These are phyloP conservation scores for Boletus subcaerulescens DNA, from an alignment of 768 basidiomycete species.

Conservation along the genomic window DNA sequence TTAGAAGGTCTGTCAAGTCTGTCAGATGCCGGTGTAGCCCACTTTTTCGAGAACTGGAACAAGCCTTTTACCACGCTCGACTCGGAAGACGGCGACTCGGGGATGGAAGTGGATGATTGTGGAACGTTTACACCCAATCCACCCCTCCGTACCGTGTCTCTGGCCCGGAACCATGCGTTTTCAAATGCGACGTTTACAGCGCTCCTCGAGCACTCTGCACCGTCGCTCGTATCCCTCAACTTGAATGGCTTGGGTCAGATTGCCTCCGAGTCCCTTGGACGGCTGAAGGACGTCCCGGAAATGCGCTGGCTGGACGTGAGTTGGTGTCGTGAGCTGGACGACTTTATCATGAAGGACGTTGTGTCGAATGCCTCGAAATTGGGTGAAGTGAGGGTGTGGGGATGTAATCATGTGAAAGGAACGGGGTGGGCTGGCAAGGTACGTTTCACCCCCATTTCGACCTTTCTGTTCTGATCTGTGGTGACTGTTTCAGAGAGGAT, in stretches of 20 bases:
- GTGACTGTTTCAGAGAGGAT: constrained; percentile 15
- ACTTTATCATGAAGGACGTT: constrained; percentile 75
- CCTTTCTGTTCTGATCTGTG: neutral
- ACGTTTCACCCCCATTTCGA: constrained; percentile 3
- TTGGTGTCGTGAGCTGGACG: constrained; percentile 80
- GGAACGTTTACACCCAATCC: constrained; percentile 33
- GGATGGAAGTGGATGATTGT: constrained; percentile 21
- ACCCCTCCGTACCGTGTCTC: constrained; percentile 50
- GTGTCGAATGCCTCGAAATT: constrained; percentile 45
- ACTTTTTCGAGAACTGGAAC: constrained; percentile 63
- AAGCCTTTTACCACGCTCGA: constrained; percentile 12
- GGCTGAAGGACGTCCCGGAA: constrained; percentile 34
- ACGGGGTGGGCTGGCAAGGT: constrained; percentile 46
- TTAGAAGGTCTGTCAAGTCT: constrained; percentile 58
- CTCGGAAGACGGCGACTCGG: constrained; percentile 8
- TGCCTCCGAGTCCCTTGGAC: constrained; percentile 44
- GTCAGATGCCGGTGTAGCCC: constrained; percentile 65
- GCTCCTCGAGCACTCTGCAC: constrained; percentile 67
- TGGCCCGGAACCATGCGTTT: constrained; percentile 62
- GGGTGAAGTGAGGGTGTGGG: constrained; percentile 50
- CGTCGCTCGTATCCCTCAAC: constrained; percentile 53
- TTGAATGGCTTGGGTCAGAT: constrained; percentile 78
- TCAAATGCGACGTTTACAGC: constrained; percentile 53
- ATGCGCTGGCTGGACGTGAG: constrained; percentile 72
- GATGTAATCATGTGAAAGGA: constrained; percentile 49